Percentiles rank a stretch among this genome's conserved stretches.
phyloP scores from a whole-genome alignment of 2,329 filamentous ascomycete genomes.

The Volutella citrinella region DNA sequence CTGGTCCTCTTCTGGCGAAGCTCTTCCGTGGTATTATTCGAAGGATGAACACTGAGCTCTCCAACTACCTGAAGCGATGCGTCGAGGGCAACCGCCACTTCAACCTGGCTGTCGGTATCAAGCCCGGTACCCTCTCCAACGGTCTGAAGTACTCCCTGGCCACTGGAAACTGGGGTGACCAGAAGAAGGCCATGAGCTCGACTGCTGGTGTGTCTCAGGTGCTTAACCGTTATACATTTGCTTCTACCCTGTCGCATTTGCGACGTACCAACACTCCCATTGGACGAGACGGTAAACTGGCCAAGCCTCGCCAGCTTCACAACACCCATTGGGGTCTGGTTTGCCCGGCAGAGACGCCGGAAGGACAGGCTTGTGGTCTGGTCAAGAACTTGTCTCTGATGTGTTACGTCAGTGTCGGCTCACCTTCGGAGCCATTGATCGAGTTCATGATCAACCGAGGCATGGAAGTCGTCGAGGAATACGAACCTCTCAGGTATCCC shows the following conservation, averaged over 20 bases:
- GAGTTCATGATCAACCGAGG: conserved; percentile 95
- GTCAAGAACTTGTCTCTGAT: conserved; percentile 98
- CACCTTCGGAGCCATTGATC: conserved; percentile 82
- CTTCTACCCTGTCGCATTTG: conserved; percentile 94
- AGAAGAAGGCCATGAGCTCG: conserved; percentile 94
- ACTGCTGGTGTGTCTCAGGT: conserved; percentile 98
- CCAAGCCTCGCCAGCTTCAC: conserved; percentile 95
- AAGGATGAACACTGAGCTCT: conserved; percentile 86
- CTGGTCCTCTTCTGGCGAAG: conserved; percentile 91
- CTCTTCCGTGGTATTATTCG: conserved; percentile 91
- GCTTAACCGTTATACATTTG: conserved; percentile 94
- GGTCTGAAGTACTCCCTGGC: conserved; percentile 95
- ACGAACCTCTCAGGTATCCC: conserved; percentile 79
- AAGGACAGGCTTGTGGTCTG: conserved; percentile 96
- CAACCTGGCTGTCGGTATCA: conserved; percentile 86
- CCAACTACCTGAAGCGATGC: conserved; percentile 86
- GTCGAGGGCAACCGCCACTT: conserved; percentile 89
- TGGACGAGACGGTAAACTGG: conserved; percentile 95
- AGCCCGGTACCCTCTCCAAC: conserved; percentile 85
- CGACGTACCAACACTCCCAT: conserved; percentile 97
- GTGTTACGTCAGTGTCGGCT: conserved; percentile 97
- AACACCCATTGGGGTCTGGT: conserved; percentile 99
- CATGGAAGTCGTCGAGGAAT: conserved; percentile 97
- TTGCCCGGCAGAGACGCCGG: conserved; percentile 94
- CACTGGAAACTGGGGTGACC: conserved; percentile 98